Percentiles rank a stretch among this genome's conserved stretches.
phyloP scores from a whole-genome alignment of 176 grass and related monocot species.

The Elaeis guineensis region DNA sequence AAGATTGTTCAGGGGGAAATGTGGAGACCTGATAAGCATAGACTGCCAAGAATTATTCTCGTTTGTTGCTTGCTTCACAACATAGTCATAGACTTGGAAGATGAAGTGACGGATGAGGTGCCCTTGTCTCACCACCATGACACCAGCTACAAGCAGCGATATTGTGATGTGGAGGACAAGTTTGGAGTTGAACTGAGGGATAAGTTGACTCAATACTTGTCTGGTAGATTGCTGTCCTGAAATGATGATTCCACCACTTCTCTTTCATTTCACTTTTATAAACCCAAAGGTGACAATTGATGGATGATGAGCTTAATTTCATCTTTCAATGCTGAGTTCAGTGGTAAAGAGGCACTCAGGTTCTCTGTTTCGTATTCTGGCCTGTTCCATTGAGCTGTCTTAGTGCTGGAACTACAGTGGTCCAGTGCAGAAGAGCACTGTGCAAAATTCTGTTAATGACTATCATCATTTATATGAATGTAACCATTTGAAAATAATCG shows the following conservation, averaged over 20 bases:
- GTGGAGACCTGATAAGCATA: constrained; percentile 92
- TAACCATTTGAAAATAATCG: too few species aligned
- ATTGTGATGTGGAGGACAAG: constrained; percentile 49
- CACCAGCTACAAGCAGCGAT: constrained; percentile 49
- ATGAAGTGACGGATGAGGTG: constrained; percentile 24
- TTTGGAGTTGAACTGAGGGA: constrained; percentile 48
- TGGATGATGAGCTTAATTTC: too few species aligned
- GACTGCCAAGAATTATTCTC: constrained; percentile 84
- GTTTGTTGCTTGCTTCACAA: constrained; percentile 86
- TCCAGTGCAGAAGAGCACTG: too few species aligned
- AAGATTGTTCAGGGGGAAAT: constrained; percentile 83
- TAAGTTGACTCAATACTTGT: constrained; percentile 41
- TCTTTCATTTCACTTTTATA: not conserved
- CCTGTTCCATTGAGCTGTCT: too few species aligned
- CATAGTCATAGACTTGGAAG: constrained; percentile 60
- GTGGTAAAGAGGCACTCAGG: too few species aligned
- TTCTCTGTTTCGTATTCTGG: too few species aligned
- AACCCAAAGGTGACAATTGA: too few species aligned
- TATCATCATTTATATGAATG: too few species aligned
- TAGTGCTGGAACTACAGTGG: too few species aligned
- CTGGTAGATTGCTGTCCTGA: constrained; percentile 4
- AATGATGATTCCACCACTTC: not conserved
- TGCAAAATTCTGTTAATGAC: too few species aligned
- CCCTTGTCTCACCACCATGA: constrained; percentile 34
- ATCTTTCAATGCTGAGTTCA: too few species aligned